A percentile compares a stretch with the other conserved stretches of the same genome.
These are phyloP conservation scores for Puccinia triticina DNA, from an alignment of 1,284 basidiomycete genomes.

Conservation along the genomic window DNA sequence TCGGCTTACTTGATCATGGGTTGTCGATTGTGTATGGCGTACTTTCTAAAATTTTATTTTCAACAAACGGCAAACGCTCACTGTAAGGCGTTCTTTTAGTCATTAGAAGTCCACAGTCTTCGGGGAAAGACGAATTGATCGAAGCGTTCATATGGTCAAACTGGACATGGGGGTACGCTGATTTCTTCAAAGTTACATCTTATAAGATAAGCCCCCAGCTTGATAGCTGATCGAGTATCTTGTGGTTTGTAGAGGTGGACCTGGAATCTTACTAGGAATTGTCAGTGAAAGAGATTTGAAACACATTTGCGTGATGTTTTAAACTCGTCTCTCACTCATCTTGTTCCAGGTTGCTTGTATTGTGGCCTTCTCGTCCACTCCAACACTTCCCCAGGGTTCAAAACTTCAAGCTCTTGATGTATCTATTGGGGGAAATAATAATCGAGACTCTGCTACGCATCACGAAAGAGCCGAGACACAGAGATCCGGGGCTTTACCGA, in stretches of 20 bases:
- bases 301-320: background rate
- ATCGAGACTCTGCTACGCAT: background rate
- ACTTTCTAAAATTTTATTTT: background rate
- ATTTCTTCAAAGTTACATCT: background rate
- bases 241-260: background rate
- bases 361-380: slow-evolving; percentile 5
- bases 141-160: slow-evolving; percentile 21
- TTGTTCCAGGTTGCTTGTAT: slow-evolving; percentile 14
- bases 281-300: background rate
- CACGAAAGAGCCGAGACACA: too few relatives aligned
- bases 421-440: background rate
- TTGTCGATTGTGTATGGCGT: background rate
- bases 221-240: background rate
- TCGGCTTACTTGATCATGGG: slow-evolving; percentile 6
- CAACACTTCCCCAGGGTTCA: slow-evolving; percentile 1
- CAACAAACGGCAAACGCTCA: background rate
- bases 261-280: slow-evolving; percentile 20
- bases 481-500: too few relatives aligned
- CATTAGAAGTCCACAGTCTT: background rate
- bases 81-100: background rate
- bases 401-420: background rate
- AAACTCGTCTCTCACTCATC: background rate
- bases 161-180: slow-evolving; percentile 28
- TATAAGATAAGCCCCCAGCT: background rate
- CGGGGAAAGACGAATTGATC: slow-evolving; percentile 1